Evolutionary conservation across 2,329 filamentous ascomycete species (phyloP).

Genomic region (Aspergillus sojae): DNA sequence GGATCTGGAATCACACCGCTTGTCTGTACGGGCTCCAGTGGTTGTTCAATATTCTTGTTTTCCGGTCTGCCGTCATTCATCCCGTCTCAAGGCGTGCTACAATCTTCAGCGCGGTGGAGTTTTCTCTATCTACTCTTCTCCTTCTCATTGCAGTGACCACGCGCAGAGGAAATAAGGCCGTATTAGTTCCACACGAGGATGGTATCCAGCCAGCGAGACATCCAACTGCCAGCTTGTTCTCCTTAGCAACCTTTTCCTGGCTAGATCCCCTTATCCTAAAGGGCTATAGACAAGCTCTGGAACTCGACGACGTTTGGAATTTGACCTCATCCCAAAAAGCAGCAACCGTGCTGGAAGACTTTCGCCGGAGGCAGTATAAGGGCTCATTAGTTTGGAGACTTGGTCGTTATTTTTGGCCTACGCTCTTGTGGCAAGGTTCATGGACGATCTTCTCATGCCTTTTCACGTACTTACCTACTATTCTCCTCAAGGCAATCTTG

Average conservation of each 20-base stretch:
- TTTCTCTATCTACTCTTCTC: slow-evolving; percentile 72
- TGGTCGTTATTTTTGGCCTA: slow-evolving; percentile 77
- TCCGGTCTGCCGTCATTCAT: slow-evolving; percentile 84
- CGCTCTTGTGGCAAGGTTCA: slow-evolving; percentile 73
- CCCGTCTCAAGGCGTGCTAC: slow-evolving; percentile 66
- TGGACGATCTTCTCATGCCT: slow-evolving; percentile 80
- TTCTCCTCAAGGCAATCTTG: slow-evolving; percentile 87
- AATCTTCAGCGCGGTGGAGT: slow-evolving; percentile 71
- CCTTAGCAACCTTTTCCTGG: slow-evolving; percentile 86
- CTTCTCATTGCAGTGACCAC: slow-evolving; percentile 77
- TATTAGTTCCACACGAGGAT: slow-evolving; percentile 85
- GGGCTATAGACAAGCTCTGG: slow-evolving; percentile 82
- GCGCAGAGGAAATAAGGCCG: slow-evolving; percentile 87
- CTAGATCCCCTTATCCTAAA: slow-evolving; percentile 86
- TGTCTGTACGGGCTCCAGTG: slow-evolving; percentile 81
- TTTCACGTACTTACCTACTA: slow-evolving; percentile 87
- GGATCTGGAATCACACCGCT: slow-evolving; percentile 91
- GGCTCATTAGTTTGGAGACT: slow-evolving; percentile 77
- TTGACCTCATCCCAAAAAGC: slow-evolving; percentile 86
- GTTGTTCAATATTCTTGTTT: slow-evolving; percentile 73
- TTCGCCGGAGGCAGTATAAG: slow-evolving; percentile 83
- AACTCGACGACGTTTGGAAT: slow-evolving; percentile 90
- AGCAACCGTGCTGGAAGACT: slow-evolving; percentile 74
- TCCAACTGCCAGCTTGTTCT: slow-evolving; percentile 84
- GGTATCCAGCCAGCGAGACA: slow-evolving; percentile 85